Conservation (phyloP, 192 early-diverging fungal species). For the Coemansia sp. region DNA sequence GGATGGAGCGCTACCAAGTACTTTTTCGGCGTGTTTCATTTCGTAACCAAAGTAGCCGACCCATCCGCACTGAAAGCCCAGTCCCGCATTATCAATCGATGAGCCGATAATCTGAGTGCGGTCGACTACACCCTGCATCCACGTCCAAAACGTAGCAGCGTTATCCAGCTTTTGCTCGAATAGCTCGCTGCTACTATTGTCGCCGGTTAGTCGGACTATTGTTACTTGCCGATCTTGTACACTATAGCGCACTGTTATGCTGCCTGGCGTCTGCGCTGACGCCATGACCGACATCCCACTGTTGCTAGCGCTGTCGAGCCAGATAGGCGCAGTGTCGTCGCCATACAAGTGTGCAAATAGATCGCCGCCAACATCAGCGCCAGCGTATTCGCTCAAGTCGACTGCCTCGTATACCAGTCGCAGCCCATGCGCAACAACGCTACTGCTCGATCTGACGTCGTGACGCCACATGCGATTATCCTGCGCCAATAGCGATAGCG, state of each 20-base stretch:
- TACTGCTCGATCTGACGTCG: background rate
- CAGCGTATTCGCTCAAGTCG: background rate
- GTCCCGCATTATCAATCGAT: background rate
- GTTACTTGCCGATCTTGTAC: background rate
- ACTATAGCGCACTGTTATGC: slow-evolving; percentile 38
- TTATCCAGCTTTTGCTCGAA: background rate
- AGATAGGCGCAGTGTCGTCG: slow-evolving; percentile 48
- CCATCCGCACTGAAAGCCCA: slow-evolving; percentile 79
- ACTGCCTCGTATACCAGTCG: slow-evolving; percentile 35
- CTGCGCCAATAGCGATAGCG: slow-evolving; percentile 19
- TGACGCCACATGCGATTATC: slow-evolving; percentile 8
- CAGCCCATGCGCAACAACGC: background rate
- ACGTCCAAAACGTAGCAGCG: slow-evolving; percentile 61
- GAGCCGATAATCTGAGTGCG: slow-evolving; percentile 6
- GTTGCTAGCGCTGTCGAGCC: slow-evolving; percentile 65
- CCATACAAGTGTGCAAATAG: slow-evolving; percentile 27
- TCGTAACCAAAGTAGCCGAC: slow-evolving; percentile 94
- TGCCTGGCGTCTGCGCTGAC: slow-evolving; percentile 11
- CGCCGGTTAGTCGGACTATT: slow-evolving; percentile 2
- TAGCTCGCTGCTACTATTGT: too few species aligned
- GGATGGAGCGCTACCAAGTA: background rate
- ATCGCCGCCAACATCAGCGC: background rate
- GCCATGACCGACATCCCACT: slow-evolving; percentile 34
- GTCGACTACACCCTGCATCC: slow-evolving; percentile 55
- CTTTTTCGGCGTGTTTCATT: slow-evolving; percentile 66